Evolutionary conservation across 495 filamentous ascomycete species (phyloP).

Genomic region (Xylaria cubensis): DNA sequence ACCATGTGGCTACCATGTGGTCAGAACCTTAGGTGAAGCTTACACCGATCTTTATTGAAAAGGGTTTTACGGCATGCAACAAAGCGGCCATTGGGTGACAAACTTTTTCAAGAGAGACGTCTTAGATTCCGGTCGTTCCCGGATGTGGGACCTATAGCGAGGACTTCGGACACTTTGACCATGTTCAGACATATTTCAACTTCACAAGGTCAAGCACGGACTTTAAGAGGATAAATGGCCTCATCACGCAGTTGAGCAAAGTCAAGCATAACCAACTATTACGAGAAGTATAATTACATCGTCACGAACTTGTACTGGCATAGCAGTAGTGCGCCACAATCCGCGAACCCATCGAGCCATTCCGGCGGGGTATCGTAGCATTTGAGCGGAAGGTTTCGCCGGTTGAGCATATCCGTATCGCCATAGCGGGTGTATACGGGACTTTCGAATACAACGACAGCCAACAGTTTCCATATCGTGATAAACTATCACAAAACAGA

Average conservation of each 20-base stretch:
- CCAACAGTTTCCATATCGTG: constrained; percentile 25
- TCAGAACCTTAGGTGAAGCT: not conserved
- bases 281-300: constrained; percentile 9
- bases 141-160: not conserved
- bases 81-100: not conserved
- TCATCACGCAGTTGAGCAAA: constrained; percentile 13
- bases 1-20: not conserved
- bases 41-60: not conserved
- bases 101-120: not conserved
- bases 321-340: constrained; percentile 19
- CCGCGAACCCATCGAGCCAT: constrained; percentile 25
- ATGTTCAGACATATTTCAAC: not conserved
- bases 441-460: constrained; percentile 26
- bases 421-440: constrained; percentile 17
- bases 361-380: constrained; percentile 23
- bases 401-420: constrained; percentile 24
- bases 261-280: constrained; percentile 12
- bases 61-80: not conserved
- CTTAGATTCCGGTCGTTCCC: not conserved
- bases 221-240: not conserved
- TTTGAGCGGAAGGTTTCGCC: constrained; percentile 26
- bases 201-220: not conserved
- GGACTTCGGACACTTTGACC: not conserved
- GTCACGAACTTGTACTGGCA: constrained; percentile 26
- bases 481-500: constrained; percentile 20